Evolutionary conservation across 495 filamentous ascomycete genomes (phyloP).

Genomic region (Lepraria neglecta): DNA sequence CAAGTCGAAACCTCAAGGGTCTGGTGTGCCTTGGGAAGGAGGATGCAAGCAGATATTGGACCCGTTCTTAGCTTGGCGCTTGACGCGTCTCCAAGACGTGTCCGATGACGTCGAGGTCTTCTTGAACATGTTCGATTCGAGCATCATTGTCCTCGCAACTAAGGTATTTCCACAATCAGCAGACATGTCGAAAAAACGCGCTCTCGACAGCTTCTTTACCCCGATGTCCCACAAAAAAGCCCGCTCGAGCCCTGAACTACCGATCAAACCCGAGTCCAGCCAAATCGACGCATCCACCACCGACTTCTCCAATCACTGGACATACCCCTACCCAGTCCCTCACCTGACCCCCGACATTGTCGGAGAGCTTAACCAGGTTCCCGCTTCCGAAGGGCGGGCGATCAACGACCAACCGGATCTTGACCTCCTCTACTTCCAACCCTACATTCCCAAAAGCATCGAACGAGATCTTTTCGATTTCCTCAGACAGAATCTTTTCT

Average conservation of each 20-base stretch:
- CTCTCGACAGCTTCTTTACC: constrained; percentile 48
- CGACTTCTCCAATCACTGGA: constrained; percentile 41
- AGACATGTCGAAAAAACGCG: constrained; percentile 39
- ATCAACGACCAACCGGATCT: constrained; percentile 60
- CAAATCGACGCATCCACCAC: background rate
- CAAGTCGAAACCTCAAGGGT: no score
- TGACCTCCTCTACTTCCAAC: constrained; percentile 62
- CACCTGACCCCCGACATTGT: constrained; percentile 45
- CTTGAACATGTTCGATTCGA: background rate
- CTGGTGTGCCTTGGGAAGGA: no score
- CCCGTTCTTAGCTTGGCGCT: no score
- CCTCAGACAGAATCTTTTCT: constrained; percentile 55
- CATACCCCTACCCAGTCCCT: constrained; percentile 58
- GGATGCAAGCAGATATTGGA: no score
- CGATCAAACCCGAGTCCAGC: constrained; percentile 3
- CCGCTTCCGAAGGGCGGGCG: constrained; percentile 33
- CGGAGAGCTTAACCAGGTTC: constrained; percentile 33
- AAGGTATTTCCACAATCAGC: background rate
- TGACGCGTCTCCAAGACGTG: background rate
- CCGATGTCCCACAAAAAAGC: constrained; percentile 37
- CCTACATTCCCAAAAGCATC: constrained; percentile 49
- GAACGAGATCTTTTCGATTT: constrained; percentile 57
- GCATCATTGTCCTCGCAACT: background rate
- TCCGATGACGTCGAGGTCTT: background rate
- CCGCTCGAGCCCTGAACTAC: constrained; percentile 5